These are phyloP conservation scores for Aspergillus pseudoviridinutans DNA, from an alignment of 2,329 filamentous ascomycete species.

Conservation along the genomic window DNA sequence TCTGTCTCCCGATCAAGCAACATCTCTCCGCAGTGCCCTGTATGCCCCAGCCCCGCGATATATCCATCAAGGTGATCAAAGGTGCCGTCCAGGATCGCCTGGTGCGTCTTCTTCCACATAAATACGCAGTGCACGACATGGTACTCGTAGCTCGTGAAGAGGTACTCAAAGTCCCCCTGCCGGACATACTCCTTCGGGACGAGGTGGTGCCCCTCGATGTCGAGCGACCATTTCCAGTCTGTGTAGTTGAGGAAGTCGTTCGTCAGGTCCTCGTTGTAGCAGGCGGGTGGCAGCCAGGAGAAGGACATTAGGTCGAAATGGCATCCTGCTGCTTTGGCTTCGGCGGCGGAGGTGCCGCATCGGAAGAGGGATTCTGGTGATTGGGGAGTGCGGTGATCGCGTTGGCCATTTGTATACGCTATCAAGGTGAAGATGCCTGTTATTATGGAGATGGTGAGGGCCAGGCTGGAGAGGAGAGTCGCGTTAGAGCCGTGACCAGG, in stretches of 20 bases:
- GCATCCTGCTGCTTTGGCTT: constrained; percentile 18
- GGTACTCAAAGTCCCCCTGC: constrained; percentile 1
- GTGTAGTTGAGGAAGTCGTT: constrained; percentile 11
- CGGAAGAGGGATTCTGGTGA: background rate
- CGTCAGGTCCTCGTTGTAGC: constrained; percentile 21
- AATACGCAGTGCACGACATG: constrained; percentile 14
- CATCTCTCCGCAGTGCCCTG: constrained; percentile 49
- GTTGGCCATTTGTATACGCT: background rate
- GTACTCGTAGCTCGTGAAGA: constrained; percentile 7
- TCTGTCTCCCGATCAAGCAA: background rate
- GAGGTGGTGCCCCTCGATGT: background rate
- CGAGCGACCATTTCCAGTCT: constrained; percentile 10
- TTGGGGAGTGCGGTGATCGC: background rate
- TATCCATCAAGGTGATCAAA: constrained; percentile 4
- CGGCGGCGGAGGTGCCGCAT: constrained; percentile 6
- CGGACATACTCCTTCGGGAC: background rate
- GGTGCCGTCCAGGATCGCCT: constrained; percentile 4
- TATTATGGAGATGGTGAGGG: background rate
- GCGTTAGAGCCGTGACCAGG: background rate
- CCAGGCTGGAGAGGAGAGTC: background rate
- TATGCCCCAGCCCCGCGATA: constrained; percentile 2
- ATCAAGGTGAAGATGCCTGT: background rate
- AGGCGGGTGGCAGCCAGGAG: constrained; percentile 21
- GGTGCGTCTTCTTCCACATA: constrained; percentile 12
- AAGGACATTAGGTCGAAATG: constrained; percentile 24